Base-by-base conservation (phyloP, 805 yeast genomes). In the Hanseniaspora valbyensis region DNA sequence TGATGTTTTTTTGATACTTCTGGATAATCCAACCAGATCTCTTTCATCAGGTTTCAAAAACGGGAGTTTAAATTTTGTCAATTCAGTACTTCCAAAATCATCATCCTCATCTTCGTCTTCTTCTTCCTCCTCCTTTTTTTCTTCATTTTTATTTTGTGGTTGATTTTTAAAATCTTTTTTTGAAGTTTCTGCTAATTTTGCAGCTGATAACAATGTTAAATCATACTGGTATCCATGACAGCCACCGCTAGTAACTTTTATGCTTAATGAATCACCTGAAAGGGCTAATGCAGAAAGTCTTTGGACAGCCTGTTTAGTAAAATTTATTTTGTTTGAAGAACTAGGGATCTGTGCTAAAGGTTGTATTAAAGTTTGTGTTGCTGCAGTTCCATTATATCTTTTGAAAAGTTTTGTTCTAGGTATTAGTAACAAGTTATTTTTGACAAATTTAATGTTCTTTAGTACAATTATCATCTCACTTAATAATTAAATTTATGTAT, bases 211-310 rank as follows among this genome's bases (percentile, higher is more conserved):
- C 41, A 92, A 70, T 49, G 78, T 74, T 59, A 92, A 69, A 55
- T 82, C 75, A 61, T 92, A 92, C 65, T 92, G 97, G 66, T 86
- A 92, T 18, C 98, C 98, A 64, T 92, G 98, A 63, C 98, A 92
- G 1, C 98, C 98, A 9, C 98, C 98, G 60, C 95, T 83, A 58
- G 88, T 96, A 9, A 92, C 96, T 12, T 72, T 68, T 3, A 90
- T 77, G 9, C 25, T 18, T 6, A 46, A 25, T 13, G 50, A 46
- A 18, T 46, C 50, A 24, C 44, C 44, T 18, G 42, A 38, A 4
- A 28, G 28, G 7, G 50, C 26, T 2, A 46, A n/a, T 2, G 50
- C 49, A 19, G 49, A 32, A 7, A 39, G 43, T 44, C 44, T 28
- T 55, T 55, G 19, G 58, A 54, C 5, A 21, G 50, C 50, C 1